phyloP scores from a whole-genome alignment of 169 alveolate genomes.

The Theileria annulata region DNA sequence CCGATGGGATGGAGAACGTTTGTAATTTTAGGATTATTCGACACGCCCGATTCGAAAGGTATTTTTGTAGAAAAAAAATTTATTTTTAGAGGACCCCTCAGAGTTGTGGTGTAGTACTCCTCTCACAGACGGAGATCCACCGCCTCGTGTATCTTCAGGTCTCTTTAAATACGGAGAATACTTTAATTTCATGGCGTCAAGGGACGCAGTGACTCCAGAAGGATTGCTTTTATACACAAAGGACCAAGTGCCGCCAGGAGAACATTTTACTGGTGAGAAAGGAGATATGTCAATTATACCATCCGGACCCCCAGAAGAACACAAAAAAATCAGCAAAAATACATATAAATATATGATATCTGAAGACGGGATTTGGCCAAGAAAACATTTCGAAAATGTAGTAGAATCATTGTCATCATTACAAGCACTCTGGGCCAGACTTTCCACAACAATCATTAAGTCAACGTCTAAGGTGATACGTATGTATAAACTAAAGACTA shows the following conservation, averaged over 20 bases:
- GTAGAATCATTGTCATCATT: conserved; percentile 28
- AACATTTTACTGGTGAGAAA: conserved; percentile 45
- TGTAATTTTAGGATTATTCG: conserved; percentile 50
- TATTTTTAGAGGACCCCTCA: conserved; percentile 45
- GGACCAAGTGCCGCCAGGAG: conserved; percentile 54
- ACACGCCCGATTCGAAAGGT: neutral
- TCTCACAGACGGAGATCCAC: conserved; percentile 57
- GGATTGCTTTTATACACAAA: conserved; percentile 33
- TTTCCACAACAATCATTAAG: conserved; percentile 57
- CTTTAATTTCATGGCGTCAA: conserved; percentile 7
- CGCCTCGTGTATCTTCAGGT: conserved; percentile 59
- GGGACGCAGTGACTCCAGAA: conserved; percentile 54
- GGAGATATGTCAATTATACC: conserved; percentile 47
- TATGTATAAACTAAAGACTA: conserved; percentile 40
- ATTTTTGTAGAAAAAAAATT: conserved; percentile 3
- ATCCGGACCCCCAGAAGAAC: conserved; percentile 35
- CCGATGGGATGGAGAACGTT: conserved; percentile 69
- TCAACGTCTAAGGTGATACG: conserved; percentile 58
- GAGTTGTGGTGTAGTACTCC: conserved; percentile 45
- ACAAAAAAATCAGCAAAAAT: conserved; percentile 29
- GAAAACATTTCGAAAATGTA: conserved; percentile 50
- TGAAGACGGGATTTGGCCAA: conserved; percentile 63
- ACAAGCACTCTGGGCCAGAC: conserved; percentile 67
- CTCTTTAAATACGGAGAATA: conserved; percentile 26
- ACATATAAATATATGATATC: conserved; percentile 27